phyloP scores from a whole-genome alignment of 192 early-diverging fungal species.

The Podila verticillata region DNA sequence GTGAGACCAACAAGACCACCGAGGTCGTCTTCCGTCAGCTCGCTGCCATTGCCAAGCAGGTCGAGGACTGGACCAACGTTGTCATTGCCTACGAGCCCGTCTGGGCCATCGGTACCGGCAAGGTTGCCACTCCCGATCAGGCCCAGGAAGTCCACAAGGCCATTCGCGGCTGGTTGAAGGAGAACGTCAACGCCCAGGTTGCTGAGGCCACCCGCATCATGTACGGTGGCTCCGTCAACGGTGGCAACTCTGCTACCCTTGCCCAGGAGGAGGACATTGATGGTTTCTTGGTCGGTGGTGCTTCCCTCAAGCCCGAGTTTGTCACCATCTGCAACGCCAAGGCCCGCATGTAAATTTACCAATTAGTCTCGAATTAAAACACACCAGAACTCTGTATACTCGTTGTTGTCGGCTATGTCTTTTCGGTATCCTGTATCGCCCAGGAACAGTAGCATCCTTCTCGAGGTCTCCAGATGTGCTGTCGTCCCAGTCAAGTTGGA shows the following conservation, averaged over 20 bases:
- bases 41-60: constrained; percentile 78
- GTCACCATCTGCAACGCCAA: constrained; percentile 67
- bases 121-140: constrained; percentile 94
- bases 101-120: constrained; percentile 99
- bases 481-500: too few species aligned
- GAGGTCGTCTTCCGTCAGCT: constrained; percentile 92
- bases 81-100: constrained; percentile 99
- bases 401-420: too few species aligned
- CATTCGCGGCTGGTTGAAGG: constrained; percentile 89
- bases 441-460: too few species aligned
- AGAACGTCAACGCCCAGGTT: constrained; percentile 85
- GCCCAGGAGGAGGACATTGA: constrained; percentile 91
- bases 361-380: too few species aligned
- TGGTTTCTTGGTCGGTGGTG: constrained; percentile 99
- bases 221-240: constrained; percentile 97
- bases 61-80: constrained; percentile 92
- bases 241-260: constrained; percentile 83
- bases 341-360: constrained; percentile 39
- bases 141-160: constrained; percentile 95
- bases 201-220: constrained; percentile 92
- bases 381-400: too few species aligned
- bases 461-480: too few species aligned
- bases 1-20: constrained; percentile 88
- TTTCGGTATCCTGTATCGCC: too few species aligned
- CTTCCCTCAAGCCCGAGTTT: constrained; percentile 94